Evolutionary conservation across 305 asterid genomes (phyloP).

Genomic region (Euphrasia arctica): DNA sequence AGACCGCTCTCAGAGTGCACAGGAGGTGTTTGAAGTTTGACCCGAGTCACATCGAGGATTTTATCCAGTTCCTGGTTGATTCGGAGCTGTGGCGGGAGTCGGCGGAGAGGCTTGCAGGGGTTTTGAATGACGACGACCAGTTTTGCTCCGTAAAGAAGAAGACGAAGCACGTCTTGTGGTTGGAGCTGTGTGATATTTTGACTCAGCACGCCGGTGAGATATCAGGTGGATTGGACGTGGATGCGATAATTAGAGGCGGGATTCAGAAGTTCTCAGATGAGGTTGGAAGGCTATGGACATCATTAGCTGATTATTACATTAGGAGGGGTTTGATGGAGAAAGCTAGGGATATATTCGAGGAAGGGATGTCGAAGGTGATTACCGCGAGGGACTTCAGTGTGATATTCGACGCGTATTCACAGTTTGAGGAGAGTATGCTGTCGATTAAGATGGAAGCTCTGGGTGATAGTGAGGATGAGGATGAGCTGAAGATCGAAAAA

Average conservation of each 20-base stretch:
- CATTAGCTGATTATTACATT: constrained; percentile 82
- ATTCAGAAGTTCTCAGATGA: constrained; percentile 92
- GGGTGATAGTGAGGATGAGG: constrained; percentile 64
- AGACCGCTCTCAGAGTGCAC: constrained; percentile 85
- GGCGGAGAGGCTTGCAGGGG: constrained; percentile 87
- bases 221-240: constrained; percentile 72
- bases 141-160: constrained; percentile 87
- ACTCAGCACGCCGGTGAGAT: constrained; percentile 80
- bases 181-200: constrained; percentile 87
- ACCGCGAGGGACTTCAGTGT: constrained; percentile 92
- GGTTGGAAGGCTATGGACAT: constrained; percentile 96
- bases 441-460: constrained; percentile 68
- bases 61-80: constrained; percentile 72
- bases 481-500: constrained; percentile 45
- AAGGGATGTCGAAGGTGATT: constrained; percentile 86
- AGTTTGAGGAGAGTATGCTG: constrained; percentile 91
- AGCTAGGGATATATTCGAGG: constrained; percentile 85
- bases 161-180: constrained; percentile 82
- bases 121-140: constrained; percentile 65
- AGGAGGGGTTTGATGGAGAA: constrained; percentile 88
- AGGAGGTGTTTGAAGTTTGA: constrained; percentile 93
- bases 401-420: constrained; percentile 82
- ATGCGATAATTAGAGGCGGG: constrained; percentile 92
- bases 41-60: constrained; percentile 91
- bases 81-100: constrained; percentile 93